Evolutionary conservation across 805 yeast genomes (phyloP).

Genomic region (Kuraishia capsulata): DNA sequence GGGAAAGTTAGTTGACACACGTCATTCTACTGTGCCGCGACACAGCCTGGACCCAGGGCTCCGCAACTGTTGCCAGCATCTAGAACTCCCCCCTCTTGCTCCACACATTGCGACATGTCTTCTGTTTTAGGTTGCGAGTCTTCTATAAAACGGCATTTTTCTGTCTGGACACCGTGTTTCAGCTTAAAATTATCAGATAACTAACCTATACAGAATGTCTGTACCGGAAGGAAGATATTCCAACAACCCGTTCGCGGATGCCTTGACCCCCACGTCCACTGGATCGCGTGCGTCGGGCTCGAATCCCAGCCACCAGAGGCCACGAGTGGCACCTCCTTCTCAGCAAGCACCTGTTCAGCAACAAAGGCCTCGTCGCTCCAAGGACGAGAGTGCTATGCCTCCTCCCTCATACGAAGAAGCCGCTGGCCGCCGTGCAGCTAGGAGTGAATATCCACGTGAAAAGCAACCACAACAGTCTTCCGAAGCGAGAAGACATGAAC

Average conservation of each 20-base stretch:
- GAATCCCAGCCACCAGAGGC: slow-evolving; percentile 21
- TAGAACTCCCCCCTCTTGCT: too few species aligned
- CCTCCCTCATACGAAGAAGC: slow-evolving; percentile 71
- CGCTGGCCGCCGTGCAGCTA: slow-evolving; percentile 37
- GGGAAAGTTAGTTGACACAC: too few species aligned
- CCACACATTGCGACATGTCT: too few species aligned
- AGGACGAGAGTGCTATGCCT: slow-evolving; percentile 6
- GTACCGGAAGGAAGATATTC: slow-evolving; percentile 14
- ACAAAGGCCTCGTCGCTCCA: slow-evolving; percentile 8
- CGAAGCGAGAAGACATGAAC: slow-evolving; percentile 13
- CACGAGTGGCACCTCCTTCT: slow-evolving; percentile 7
- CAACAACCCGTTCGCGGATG: slow-evolving; percentile 47
- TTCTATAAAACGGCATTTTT: too few species aligned
- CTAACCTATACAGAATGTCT: slow-evolving; percentile 9
- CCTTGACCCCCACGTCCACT: slow-evolving; percentile 29
- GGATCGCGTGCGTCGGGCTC: slow-evolving; percentile 23
- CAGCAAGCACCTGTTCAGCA: background rate
- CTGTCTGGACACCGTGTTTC: too few species aligned
- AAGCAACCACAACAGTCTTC: slow-evolving; percentile 23
- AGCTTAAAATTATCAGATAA: too few species aligned
- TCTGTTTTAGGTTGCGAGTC: too few species aligned
- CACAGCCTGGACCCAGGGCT: too few species aligned
- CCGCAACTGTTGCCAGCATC: too few species aligned
- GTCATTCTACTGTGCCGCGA: too few species aligned
- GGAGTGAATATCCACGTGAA: slow-evolving; percentile 44